Evolutionary conservation across 164 flowering plant species (phyloP), one percentile per base, ranked within the genome.

Genomic region (Saururus chinensis): DNA sequence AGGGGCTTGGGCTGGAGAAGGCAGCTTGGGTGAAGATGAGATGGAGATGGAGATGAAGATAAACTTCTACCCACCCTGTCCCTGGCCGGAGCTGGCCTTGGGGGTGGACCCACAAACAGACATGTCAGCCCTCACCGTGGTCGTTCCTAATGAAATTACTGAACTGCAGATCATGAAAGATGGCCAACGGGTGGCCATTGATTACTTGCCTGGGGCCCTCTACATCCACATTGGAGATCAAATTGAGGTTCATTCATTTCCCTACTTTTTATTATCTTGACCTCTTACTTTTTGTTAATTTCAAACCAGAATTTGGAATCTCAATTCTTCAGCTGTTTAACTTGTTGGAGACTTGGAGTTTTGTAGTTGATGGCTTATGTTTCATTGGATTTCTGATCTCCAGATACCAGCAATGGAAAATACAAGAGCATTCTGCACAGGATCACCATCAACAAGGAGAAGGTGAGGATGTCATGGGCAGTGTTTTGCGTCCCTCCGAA

Each of bases 21-120:
- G 68, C 0, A 13, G 26, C 0, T 51, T 76, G 66, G 80, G 81
- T 6, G 77, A 70, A 4, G 78, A 78, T 0, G 67, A 70, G 40
- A 55, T 79, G 4, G 79, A 66, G 51, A 41, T 65, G 41, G 79
- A 74, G 56, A 75, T 82, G 81, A 77, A 77, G 59, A 77, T 79
- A 17, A 58, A 58, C 19, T 61, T 77, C 72, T 81, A 81, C 23
- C 85, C 85, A 4, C 80, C 82, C 22, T 79, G 87, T 74, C 85
- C 84, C 40, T 85, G 77, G 54, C 85, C 87, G n/a, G 61, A 79
- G 19, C 71, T 79, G 41, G 83, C 81, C 8, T 68, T 79, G 1
- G 83, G 85, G 12, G 77, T 83, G 37, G 75, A 74, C 35, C 68
- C 84, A 19, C 84, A 83, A 66, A 74, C 87, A 0, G 87, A 83